These are phyloP conservation scores for Kodamaea kakaduensis DNA, from an alignment of 805 yeast genomes.

Conservation along the genomic window DNA sequence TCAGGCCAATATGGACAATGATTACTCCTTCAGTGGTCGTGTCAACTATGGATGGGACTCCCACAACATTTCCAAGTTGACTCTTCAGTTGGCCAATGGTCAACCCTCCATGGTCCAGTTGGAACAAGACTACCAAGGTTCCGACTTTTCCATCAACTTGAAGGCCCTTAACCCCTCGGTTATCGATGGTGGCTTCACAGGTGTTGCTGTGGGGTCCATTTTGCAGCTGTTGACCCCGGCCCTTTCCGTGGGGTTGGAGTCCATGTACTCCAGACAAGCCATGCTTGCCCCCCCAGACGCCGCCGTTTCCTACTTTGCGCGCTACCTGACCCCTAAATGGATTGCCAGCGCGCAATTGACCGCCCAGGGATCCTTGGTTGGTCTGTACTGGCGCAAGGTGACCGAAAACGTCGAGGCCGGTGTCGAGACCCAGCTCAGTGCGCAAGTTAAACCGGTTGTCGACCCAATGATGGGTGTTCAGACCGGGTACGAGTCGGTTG, in stretches of 20 bases:
- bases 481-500: constrained; percentile 75
- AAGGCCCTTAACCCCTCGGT: constrained; percentile 88
- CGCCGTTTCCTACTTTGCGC: constrained; percentile 82
- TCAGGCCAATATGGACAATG: constrained; percentile 91
- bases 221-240: constrained; percentile 84
- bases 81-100: constrained; percentile 80
- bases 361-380: constrained; percentile 85
- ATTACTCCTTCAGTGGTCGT: constrained; percentile 80
- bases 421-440: constrained; percentile 78
- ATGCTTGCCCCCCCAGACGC: constrained; percentile 77
- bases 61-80: constrained; percentile 72
- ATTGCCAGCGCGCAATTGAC: constrained; percentile 89
- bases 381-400: constrained; percentile 92
- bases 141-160: constrained; percentile 82
- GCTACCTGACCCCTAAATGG: constrained; percentile 88
- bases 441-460: constrained; percentile 68
- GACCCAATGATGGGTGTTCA: constrained; percentile 75
- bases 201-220: constrained; percentile 88
- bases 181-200: constrained; percentile 71
- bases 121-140: constrained; percentile 92
- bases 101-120: constrained; percentile 94
- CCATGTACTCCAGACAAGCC: constrained; percentile 78
- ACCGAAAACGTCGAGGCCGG: constrained; percentile 94
- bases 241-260: constrained; percentile 86
- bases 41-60: constrained; percentile 87